Percentiles rank a stretch among this genome's conserved stretches.
Conservation (phyloP, 345 rosid species). For the Gossypium stocksii region DNA sequence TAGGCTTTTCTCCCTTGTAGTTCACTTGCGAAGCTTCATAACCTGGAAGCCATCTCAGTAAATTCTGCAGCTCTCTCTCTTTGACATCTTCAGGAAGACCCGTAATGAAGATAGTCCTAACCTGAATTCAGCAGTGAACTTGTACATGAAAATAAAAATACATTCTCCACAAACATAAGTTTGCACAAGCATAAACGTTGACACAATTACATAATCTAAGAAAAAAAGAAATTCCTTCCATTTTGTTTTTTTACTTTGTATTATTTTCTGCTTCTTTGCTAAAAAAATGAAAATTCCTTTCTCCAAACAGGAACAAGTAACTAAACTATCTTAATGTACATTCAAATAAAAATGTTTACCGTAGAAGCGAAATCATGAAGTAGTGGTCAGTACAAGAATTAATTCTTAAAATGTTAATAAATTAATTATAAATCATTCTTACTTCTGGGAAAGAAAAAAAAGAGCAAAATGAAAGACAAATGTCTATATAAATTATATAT, state of each 20-base stretch:
- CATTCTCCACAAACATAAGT: background rate
- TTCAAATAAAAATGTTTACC: background rate
- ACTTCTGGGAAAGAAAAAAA: background rate
- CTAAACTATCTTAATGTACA: background rate
- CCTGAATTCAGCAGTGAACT: slow-evolving; percentile 33
- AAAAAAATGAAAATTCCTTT: background rate
- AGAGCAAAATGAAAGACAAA: background rate
- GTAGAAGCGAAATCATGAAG: background rate
- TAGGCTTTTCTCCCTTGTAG: slow-evolving; percentile 87
- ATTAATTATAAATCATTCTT: background rate
- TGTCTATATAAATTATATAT: background rate
- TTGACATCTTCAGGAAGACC: slow-evolving; percentile 96
- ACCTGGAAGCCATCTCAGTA: slow-evolving; percentile 95
- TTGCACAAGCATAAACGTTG: background rate
- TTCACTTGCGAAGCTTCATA: slow-evolving; percentile 98
- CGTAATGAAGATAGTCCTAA: slow-evolving; percentile 83
- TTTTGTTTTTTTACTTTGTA: background rate
- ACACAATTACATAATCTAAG: background rate
- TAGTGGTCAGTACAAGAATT: background rate
- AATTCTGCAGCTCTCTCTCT: slow-evolving; percentile 91
- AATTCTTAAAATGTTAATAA: background rate
- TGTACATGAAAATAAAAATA: background rate
- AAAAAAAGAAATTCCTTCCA: background rate
- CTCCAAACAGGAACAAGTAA: background rate
- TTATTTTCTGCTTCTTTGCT: background rate